phyloP scores from a whole-genome alignment of 1,284 basidiomycete genomes.

The Puccinia brachypodii region DNA sequence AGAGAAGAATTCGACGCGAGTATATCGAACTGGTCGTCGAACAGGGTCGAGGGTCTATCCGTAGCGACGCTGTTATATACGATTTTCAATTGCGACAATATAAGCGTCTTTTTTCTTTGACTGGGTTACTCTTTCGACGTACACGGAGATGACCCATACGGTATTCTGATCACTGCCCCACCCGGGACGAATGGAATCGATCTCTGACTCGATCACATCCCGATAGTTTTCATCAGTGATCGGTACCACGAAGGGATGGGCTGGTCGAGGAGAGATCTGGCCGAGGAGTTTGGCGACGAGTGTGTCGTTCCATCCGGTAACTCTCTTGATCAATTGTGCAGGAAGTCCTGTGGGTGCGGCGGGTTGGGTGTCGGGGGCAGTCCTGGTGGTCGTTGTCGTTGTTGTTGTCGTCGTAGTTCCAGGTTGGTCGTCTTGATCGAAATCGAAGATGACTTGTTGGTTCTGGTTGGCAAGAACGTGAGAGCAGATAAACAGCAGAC shows the following conservation, averaged over 20 bases:
- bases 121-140: background rate
- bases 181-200: conserved; percentile 33
- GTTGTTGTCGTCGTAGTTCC: background rate
- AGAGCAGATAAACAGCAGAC: background rate
- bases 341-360: conserved; percentile 18
- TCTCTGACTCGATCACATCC: conserved; percentile 35
- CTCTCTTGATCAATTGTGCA: conserved; percentile 27
- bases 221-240: conserved; percentile 37
- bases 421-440: conserved; percentile 9
- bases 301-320: conserved; percentile 45
- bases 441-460: conserved; percentile 24
- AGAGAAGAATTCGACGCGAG: conserved; percentile 41
- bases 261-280: conserved; percentile 22
- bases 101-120: too few relatives aligned
- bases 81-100: too few relatives aligned
- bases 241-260: conserved; percentile 42
- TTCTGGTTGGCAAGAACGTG: conserved; percentile 4
- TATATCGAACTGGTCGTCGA: conserved; percentile 41
- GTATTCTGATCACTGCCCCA: conserved; percentile 44
- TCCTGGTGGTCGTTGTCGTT: background rate
- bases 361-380: background rate
- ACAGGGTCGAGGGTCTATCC: conserved; percentile 35
- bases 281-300: conserved; percentile 33
- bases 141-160: conserved; percentile 46
- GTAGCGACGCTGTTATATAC: conserved; percentile 23